phyloP scores from a whole-genome alignment of 2,329 filamentous ascomycete genomes.

The Penicillium psychrosexuale region DNA sequence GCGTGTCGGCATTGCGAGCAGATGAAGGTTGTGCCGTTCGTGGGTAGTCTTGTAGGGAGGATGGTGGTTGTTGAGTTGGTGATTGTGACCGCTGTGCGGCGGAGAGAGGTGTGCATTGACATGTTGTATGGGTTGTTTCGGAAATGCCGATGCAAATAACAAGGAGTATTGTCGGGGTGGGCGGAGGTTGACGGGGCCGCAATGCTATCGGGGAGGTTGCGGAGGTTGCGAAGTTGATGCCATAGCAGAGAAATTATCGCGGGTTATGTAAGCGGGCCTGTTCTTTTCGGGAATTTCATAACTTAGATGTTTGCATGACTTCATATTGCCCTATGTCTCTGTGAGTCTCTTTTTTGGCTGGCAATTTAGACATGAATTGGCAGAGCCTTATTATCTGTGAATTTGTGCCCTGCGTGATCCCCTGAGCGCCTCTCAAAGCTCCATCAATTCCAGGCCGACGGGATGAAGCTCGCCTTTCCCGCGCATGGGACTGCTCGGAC shows the following conservation, averaged over 20 bases:
- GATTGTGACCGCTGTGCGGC: slow-evolving; percentile 33
- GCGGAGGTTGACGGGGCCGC: not conserved
- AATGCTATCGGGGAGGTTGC: slow-evolving; percentile 13
- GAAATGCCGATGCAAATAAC: not conserved
- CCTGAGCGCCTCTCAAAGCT: slow-evolving; percentile 12
- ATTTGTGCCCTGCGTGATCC: slow-evolving; percentile 6
- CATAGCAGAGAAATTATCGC: slow-evolving; percentile 33
- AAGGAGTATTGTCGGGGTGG: not conserved
- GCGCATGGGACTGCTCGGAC: slow-evolving; percentile 14
- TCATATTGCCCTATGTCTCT: not conserved
- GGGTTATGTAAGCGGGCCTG: slow-evolving; percentile 33
- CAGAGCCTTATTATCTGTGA: slow-evolving; percentile 3
- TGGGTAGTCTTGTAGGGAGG: slow-evolving; percentile 31
- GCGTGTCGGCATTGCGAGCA: slow-evolving; percentile 71
- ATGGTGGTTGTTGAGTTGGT: slow-evolving; percentile 33
- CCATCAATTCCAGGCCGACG: slow-evolving; percentile 14
- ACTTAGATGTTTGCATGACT: not conserved
- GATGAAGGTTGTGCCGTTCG: slow-evolving; percentile 41
- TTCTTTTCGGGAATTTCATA: slow-evolving; percentile 18
- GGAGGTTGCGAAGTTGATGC: slow-evolving; percentile 19
- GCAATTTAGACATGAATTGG: slow-evolving; percentile 21
- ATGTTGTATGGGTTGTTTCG: slow-evolving; percentile 20
- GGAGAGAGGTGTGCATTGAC: slow-evolving; percentile 38
- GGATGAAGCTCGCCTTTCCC: slow-evolving; percentile 33
- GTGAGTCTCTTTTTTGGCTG: not conserved